These are phyloP conservation scores for Kwoniella mangroviensis DNA, from an alignment of 768 basidiomycete species.

Conservation along the genomic window DNA sequence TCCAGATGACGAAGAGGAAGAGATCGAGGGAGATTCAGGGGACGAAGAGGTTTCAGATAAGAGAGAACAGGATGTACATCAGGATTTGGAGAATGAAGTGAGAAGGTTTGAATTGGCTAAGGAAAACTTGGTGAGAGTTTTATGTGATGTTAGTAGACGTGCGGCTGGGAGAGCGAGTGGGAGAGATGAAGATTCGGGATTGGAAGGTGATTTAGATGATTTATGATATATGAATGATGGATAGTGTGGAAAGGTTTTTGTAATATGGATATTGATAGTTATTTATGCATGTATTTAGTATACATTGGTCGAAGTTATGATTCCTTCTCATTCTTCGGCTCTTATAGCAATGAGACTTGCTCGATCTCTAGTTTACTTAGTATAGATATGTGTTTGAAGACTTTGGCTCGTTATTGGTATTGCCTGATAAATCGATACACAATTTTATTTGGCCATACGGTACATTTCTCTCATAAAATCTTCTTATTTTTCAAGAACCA, in stretches of 20 bases:
- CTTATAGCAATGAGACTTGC: no score
- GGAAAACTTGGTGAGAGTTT: constrained; percentile 44
- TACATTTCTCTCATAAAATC: not conserved
- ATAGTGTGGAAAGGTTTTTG: not conserved
- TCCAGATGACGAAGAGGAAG: constrained; percentile 7
- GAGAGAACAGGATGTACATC: not conserved
- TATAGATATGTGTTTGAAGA: no score
- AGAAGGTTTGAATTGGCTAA: constrained; percentile 36
- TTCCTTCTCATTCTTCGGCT: no score
- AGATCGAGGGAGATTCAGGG: constrained; percentile 12
- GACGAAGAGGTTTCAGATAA: constrained; percentile 10
- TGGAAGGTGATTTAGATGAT: constrained; percentile 47
- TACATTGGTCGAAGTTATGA: no score
- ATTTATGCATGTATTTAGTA: not conserved
- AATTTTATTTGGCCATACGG: no score
- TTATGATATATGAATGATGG: not conserved
- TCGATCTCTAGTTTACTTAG: no score
- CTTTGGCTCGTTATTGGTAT: no score
- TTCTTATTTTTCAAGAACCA: constrained; percentile 21
- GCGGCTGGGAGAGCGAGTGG: constrained; percentile 36
- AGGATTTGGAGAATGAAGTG: constrained; percentile 24
- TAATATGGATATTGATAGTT: not conserved
- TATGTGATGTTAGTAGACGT: constrained; percentile 36
- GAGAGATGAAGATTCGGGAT: constrained; percentile 44
- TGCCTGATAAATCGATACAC: no score